Evolutionary conservation across 305 asterid species (phyloP).

Genomic region (Fraxinus sp.): DNA sequence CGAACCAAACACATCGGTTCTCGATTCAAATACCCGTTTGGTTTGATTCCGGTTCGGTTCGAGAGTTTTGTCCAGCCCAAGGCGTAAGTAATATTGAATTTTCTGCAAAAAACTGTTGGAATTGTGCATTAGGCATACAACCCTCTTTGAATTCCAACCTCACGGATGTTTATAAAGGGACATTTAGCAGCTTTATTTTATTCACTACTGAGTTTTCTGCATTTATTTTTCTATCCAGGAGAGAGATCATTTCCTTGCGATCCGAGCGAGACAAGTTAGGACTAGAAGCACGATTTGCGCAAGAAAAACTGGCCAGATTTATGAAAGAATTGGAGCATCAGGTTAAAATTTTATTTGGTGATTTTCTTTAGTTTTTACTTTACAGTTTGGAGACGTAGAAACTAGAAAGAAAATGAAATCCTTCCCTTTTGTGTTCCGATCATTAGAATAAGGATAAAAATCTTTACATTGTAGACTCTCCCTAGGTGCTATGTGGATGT

Average conservation of each 20-base stretch:
- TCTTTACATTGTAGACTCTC: background rate
- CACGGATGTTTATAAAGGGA: constrained; percentile 1
- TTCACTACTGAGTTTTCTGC: constrained; percentile 16
- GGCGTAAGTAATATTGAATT: background rate
- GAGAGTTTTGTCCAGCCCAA: no score
- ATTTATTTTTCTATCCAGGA: constrained; percentile 38
- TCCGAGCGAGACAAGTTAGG: constrained; percentile 76
- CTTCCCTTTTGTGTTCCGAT: background rate
- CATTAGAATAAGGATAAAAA: background rate
- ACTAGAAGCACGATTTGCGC: constrained; percentile 69
- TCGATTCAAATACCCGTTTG: no score
- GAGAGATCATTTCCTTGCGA: constrained; percentile 58
- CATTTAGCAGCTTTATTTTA: background rate
- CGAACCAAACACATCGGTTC: no score
- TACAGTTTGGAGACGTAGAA: background rate
- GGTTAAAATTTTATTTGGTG: constrained; percentile 39
- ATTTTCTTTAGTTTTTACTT: background rate
- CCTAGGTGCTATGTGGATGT: background rate
- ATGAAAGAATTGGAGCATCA: constrained; percentile 87
- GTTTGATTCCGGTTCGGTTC: no score
- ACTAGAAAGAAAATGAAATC: background rate
- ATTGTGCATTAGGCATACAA: background rate
- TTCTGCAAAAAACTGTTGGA: constrained; percentile 3
- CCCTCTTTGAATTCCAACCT: constrained; percentile 6
- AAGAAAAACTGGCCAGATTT: constrained; percentile 73